phyloP scores from a whole-genome alignment of 805 yeast genomes.

The Wickerhamomyces ciferrii region DNA sequence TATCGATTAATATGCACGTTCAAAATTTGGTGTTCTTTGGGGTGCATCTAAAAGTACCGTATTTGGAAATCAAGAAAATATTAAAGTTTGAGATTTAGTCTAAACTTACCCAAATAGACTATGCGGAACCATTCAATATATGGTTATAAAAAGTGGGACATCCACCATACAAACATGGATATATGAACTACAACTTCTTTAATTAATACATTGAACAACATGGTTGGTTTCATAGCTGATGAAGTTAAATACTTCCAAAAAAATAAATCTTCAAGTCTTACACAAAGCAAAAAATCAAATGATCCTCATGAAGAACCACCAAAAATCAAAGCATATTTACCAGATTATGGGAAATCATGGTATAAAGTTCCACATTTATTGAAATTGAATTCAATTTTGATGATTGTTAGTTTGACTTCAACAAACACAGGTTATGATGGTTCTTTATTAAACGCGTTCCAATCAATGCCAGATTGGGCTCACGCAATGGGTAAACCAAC shows the following conservation, averaged over 20 bases:
- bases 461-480: conserved; percentile 37
- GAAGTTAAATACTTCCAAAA: conserved; percentile 15
- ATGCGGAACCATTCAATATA: no score
- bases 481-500: conserved; percentile 32
- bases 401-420: conserved; percentile 39
- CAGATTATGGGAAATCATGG: conserved; percentile 26
- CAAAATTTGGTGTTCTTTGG: no score
- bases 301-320: not conserved
- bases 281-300: not conserved
- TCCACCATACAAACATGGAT: no score
- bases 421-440: conserved; percentile 46
- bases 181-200: no score
- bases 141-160: not conserved
- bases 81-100: not conserved
- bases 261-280: conserved; percentile 1
- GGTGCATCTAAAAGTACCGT: no score
- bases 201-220: not conserved
- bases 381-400: conserved; percentile 30
- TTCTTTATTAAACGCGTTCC: conserved; percentile 46
- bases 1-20: no score
- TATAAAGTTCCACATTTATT: conserved; percentile 31
- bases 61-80: no score
- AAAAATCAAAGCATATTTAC: conserved; percentile 11
- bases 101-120: not conserved
- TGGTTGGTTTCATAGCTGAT: conserved; percentile 17